Percentiles rank a stretch among this genome's conserved stretches.
Conservation (phyloP, 1,284 basidiomycete species). For the Ceratobasidium sp. region DNA sequence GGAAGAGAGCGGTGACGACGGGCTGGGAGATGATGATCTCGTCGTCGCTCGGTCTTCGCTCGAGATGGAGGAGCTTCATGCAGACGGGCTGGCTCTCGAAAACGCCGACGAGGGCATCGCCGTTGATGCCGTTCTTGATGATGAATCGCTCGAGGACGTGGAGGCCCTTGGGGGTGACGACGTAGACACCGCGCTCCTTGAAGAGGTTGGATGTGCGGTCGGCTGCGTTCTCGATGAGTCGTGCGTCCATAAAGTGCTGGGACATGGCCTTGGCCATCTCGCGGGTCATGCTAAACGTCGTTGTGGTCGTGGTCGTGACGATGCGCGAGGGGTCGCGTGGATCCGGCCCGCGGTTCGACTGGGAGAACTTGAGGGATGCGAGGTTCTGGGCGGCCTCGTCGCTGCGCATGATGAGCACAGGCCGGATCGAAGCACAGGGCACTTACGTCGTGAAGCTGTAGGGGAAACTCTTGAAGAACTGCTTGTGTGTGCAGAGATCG, state of each 20-base stretch:
- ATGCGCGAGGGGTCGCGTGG: conserved; percentile 96
- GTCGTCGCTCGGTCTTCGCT: conserved; percentile 90
- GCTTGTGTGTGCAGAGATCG: conserved; percentile 86
- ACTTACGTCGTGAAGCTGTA: conserved; percentile 96
- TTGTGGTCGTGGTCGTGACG: conserved; percentile 98
- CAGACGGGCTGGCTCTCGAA: conserved; percentile 96
- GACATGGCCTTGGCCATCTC: conserved; percentile 99
- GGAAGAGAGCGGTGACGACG: conserved; percentile 94
- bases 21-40: conserved; percentile 96
- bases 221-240: conserved; percentile 94
- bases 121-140: conserved; percentile 97
- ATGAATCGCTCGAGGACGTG: conserved; percentile 99
- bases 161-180: conserved; percentile 95
- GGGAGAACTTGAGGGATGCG: conserved; percentile 96
- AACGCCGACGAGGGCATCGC: conserved; percentile 88
- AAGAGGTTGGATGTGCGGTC: conserved; percentile 88
- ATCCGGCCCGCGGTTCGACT: conserved; percentile 97
- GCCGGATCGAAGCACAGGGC: conserved; percentile 12
- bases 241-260: conserved; percentile 99
- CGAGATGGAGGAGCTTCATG: conserved; percentile 97
- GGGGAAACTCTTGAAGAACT: conserved; percentile 93
- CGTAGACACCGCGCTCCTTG: conserved; percentile 97
- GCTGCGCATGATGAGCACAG: conserved; percentile 53
- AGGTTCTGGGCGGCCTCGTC: conserved; percentile 96
- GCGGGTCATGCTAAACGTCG: conserved; percentile 98